A percentile compares a stretch with the other conserved stretches of the same genome.
These are phyloP conservation scores for Hymenoscyphus fructigenus DNA, from an alignment of 2,329 filamentous ascomycete genomes.

Conservation along the genomic window DNA sequence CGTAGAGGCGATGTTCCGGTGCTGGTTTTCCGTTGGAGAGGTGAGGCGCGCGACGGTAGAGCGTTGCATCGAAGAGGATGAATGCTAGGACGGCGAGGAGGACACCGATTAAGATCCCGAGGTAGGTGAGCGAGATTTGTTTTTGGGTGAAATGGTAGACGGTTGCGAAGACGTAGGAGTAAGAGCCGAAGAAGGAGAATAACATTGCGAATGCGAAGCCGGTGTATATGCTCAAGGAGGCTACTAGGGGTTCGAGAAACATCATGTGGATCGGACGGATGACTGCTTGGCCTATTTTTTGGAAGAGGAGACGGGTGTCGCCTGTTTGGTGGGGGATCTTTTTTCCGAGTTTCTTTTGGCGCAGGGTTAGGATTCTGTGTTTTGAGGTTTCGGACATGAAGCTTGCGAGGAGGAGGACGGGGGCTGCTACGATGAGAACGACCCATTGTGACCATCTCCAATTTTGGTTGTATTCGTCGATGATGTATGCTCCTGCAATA, in stretches of 20 bases:
- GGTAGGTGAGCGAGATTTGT: slow-evolving; percentile 29
- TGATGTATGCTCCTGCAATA: slow-evolving; percentile 33
- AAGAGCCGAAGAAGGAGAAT: slow-evolving; percentile 55
- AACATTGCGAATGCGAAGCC: slow-evolving; percentile 53
- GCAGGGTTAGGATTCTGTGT: slow-evolving; percentile 24
- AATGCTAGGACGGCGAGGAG: slow-evolving; percentile 38
- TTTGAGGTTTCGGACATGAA: slow-evolving; percentile 40
- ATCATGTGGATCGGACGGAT: slow-evolving; percentile 58
- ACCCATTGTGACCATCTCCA: slow-evolving; percentile 32
- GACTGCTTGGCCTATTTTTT: slow-evolving; percentile 28
- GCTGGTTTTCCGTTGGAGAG: slow-evolving; percentile 39
- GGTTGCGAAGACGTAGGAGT: slow-evolving; percentile 49
- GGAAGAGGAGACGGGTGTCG: slow-evolving; percentile 22
- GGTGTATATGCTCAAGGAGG: slow-evolving; percentile 49
- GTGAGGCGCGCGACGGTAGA: too few species aligned
- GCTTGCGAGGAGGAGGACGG: slow-evolving; percentile 39
- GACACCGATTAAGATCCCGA: slow-evolving; percentile 30
- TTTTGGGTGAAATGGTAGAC: slow-evolving; percentile 46
- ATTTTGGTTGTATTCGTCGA: slow-evolving; percentile 32
- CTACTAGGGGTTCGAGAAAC: slow-evolving; percentile 56
- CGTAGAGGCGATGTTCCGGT: slow-evolving; percentile 58
- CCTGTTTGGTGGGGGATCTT: slow-evolving; percentile 20
- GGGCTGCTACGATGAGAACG: slow-evolving; percentile 33
- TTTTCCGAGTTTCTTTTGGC: slow-evolving; percentile 37
- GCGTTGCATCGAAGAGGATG: slow-evolving; percentile 50